phyloP scores from a whole-genome alignment of 2,329 filamentous ascomycete species.

The Alternaria gansuensis region DNA sequence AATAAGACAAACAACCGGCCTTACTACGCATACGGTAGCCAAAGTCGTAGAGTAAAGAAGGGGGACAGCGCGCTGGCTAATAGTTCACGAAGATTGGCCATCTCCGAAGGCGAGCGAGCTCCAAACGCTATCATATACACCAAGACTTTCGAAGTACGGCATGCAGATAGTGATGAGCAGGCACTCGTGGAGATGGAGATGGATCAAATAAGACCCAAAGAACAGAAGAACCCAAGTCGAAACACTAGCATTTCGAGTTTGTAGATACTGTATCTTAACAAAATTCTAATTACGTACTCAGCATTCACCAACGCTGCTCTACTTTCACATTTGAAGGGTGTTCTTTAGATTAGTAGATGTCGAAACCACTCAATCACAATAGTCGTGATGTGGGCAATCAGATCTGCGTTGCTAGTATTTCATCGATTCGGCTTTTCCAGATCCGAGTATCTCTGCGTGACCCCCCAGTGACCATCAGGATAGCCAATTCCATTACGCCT shows the following conservation, averaged over 20 bases:
- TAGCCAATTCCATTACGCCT: no score
- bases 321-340: accelerated
- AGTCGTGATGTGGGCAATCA: background rate
- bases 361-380: background rate
- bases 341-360: background rate
- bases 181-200: conserved; percentile 19
- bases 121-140: conserved; percentile 25
- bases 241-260: conserved; percentile 25
- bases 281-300: background rate
- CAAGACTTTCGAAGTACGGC: conserved; percentile 28
- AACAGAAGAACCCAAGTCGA: conserved; percentile 12
- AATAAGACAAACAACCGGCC: conserved; percentile 31
- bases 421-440: background rate
- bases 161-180: conserved; percentile 24
- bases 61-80: conserved; percentile 25
- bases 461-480: background rate
- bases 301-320: background rate
- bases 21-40: conserved; percentile 27
- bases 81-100: conserved; percentile 9
- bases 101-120: conserved; percentile 5
- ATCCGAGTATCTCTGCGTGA: background rate
- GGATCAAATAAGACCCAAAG: conserved; percentile 13
- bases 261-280: conserved; percentile 6
- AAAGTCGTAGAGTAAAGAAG: conserved; percentile 35
- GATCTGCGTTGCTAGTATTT: background rate